Evolutionary conservation across 495 filamentous ascomycete species (phyloP).

Genomic region (Xylaria grammica): DNA sequence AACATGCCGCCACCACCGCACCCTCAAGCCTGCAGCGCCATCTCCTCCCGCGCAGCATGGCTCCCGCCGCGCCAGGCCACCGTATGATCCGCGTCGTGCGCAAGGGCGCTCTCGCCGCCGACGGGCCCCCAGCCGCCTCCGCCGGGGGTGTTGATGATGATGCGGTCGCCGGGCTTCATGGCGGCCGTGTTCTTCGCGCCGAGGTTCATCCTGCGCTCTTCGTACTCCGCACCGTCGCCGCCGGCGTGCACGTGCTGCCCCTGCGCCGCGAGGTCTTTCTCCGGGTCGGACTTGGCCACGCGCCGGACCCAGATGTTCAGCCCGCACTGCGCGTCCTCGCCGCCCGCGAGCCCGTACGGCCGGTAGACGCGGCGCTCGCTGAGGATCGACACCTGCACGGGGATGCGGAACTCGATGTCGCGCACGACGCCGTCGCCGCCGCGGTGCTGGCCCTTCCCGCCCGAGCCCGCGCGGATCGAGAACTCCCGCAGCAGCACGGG

Average conservation of each 20-base stretch:
- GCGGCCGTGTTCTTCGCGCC: constrained; percentile 93
- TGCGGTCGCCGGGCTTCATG: constrained; percentile 84
- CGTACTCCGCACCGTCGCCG: constrained; percentile 50
- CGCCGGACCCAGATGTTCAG: constrained; percentile 86
- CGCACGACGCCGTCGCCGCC: constrained; percentile 91
- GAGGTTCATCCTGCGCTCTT: constrained; percentile 77
- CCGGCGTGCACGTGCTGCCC: constrained; percentile 37
- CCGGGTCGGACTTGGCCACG: constrained; percentile 56
- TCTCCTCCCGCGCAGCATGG: constrained; percentile 59
- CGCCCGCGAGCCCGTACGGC: constrained; percentile 90
- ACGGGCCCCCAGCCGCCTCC: constrained; percentile 74
- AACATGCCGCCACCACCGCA: neutral
- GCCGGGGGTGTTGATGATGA: constrained; percentile 73
- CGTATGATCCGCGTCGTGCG: constrained; percentile 56
- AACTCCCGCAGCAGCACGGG: constrained; percentile 88
- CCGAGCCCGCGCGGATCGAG: constrained; percentile 69
- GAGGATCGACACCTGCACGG: constrained; percentile 86
- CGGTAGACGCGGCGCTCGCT: constrained; percentile 84
- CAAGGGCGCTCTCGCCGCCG: constrained; percentile 56
- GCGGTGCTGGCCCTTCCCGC: constrained; percentile 74
- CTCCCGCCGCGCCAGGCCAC: constrained; percentile 65
- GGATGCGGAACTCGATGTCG: constrained; percentile 93
- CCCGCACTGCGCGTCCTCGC: constrained; percentile 77
- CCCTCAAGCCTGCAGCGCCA: constrained; percentile 51
- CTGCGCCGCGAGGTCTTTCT: constrained; percentile 44